phyloP scores from a whole-genome alignment of 768 basidiomycete genomes.

The Auricularia heimuer region DNA sequence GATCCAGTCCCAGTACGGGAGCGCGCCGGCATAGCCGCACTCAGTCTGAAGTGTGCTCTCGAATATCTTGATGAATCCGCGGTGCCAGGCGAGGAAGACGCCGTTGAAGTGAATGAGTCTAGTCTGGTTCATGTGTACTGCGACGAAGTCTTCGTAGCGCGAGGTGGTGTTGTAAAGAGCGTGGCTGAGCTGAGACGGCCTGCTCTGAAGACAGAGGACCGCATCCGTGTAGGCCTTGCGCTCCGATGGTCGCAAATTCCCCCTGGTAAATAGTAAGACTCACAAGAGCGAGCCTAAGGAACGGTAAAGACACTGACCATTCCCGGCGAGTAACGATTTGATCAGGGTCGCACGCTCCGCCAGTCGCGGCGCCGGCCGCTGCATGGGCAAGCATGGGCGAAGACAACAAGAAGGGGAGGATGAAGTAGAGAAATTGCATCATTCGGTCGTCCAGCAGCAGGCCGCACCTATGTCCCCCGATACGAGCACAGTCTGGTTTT shows the following conservation, averaged over 20 bases:
- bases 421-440: too few species aligned
- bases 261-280: not conserved
- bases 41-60: slow-evolving; percentile 16
- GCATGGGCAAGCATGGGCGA: too few species aligned
- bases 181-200: not conserved
- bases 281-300: not conserved
- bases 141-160: not conserved
- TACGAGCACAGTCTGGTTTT: too few species aligned
- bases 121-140: not conserved
- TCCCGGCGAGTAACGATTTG: not conserved
- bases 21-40: slow-evolving; percentile 19
- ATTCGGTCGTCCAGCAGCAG: too few species aligned
- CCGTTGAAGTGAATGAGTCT: slow-evolving; percentile 11
- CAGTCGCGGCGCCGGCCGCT: too few species aligned
- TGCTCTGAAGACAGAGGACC: not conserved
- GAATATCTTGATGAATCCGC: slow-evolving; percentile 18
- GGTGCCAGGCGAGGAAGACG: slow-evolving; percentile 26
- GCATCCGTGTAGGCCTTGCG: not conserved
- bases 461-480: too few species aligned
- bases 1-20: slow-evolving; percentile 22
- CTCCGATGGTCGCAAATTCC: not conserved
- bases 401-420: too few species aligned
- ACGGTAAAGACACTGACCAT: not conserved
- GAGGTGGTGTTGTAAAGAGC: not conserved
- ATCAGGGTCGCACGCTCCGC: too few species aligned